Conservation (phyloP, 805 yeast species). For the Soucietia sequanensis region DNA sequence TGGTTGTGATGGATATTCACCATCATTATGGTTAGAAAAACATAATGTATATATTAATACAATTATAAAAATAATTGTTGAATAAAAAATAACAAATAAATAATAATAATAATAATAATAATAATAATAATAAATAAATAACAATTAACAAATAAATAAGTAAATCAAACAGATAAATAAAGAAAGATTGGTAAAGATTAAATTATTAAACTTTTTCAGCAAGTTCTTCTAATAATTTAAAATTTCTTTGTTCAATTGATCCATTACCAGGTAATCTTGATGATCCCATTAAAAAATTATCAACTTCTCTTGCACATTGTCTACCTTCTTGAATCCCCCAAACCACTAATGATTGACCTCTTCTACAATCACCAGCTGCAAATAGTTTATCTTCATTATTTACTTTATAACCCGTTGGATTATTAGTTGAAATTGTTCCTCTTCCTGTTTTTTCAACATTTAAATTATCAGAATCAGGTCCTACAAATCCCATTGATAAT, state of each 20-base stretch:
- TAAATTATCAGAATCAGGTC: constrained; percentile 85
- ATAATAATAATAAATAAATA: too few relatives aligned
- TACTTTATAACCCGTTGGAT: constrained; percentile 66
- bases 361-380: constrained; percentile 98
- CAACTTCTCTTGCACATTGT: constrained; percentile 96
- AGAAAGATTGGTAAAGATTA: not conserved
- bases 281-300: constrained; percentile 69
- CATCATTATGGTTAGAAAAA: too few relatives aligned
- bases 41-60: not conserved
- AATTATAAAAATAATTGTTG: too few relatives aligned
- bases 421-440: constrained; percentile 75
- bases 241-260: constrained; percentile 83
- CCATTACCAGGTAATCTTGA: constrained; percentile 93
- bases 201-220: constrained; percentile 59
- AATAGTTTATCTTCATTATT: constrained; percentile 64
- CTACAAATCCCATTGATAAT: constrained; percentile 95
- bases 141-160: not conserved
- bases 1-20: too few relatives aligned
- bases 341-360: constrained; percentile 96
- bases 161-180: not conserved
- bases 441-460: constrained; percentile 69
- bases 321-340: constrained; percentile 99
- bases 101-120: too few relatives aligned
- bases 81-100: too few relatives aligned
- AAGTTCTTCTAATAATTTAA: constrained; percentile 70